Percentiles rank a stretch among this genome's conserved stretches.
These are phyloP conservation scores for Maudiozyma barnettii DNA, from an alignment of 805 yeast genomes.

Conservation along the genomic window DNA sequence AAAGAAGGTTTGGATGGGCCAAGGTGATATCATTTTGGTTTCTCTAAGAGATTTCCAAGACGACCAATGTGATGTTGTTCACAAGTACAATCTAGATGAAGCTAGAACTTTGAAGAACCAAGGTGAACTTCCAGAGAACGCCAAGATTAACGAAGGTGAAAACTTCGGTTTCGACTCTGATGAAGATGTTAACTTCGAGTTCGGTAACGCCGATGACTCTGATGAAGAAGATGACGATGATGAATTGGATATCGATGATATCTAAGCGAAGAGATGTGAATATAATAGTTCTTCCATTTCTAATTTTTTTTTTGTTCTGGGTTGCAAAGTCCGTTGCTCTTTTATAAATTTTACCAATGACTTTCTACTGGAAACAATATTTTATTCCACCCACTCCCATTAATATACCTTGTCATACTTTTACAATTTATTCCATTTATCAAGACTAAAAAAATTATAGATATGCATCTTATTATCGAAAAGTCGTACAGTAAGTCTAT, in stretches of 20 bases:
- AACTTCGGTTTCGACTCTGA: slow-evolving; percentile 94
- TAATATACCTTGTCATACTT: no score
- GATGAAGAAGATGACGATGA: slow-evolving; percentile 56
- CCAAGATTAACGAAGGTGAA: slow-evolving; percentile 95
- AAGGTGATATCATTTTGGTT: slow-evolving; percentile 93
- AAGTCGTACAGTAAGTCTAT: no score
- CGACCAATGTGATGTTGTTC: slow-evolving; percentile 95
- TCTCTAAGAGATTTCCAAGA: slow-evolving; percentile 98
- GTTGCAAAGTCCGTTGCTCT: no score
- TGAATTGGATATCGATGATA: slow-evolving; percentile 88
- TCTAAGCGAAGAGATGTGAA: slow-evolving; percentile 35
- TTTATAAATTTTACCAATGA: no score
- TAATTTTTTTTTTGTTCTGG: no score
- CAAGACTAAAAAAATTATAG: no score
- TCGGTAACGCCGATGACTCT: slow-evolving; percentile 83
- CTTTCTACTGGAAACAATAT: no score
- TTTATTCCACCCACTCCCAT: no score
- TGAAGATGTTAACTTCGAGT: slow-evolving; percentile 96
- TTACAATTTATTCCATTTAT: no score
- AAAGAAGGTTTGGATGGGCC: slow-evolving; percentile 99
- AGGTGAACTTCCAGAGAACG: slow-evolving; percentile 96
- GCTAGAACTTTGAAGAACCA: slow-evolving; percentile 91
- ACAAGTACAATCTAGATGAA: slow-evolving; percentile 93
- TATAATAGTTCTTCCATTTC: no score
- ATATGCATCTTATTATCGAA: no score